phyloP scores from a whole-genome alignment of 106 monocot genomes.

The Dendrobium officinale region DNA sequence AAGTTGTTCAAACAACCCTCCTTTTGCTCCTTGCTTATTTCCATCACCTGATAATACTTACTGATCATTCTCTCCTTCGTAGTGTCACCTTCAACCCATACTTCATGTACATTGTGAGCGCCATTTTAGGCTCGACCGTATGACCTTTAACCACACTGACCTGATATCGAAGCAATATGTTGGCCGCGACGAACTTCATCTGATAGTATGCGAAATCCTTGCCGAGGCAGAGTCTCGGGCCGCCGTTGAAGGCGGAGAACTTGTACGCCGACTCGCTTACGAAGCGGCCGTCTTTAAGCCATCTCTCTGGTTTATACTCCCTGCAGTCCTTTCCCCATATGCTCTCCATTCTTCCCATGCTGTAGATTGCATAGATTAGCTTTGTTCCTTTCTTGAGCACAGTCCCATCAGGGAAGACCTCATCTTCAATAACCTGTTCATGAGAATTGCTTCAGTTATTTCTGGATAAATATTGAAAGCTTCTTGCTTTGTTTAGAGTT shows the following conservation, averaged over 20 bases:
- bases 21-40: background rate
- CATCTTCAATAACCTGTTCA: slow-evolving; percentile 21
- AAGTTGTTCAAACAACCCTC: background rate
- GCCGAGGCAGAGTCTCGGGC: slow-evolving; percentile 83
- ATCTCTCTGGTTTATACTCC: slow-evolving; percentile 75
- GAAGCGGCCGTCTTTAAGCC: slow-evolving; percentile 40
- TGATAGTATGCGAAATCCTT: slow-evolving; percentile 98
- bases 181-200: slow-evolving; percentile 74
- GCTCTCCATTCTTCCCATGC: slow-evolving; percentile 95
- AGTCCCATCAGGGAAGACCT: slow-evolving; percentile 67
- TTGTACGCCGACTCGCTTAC: slow-evolving; percentile 83
- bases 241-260: slow-evolving; percentile 97
- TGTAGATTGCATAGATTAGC: slow-evolving; percentile 76
- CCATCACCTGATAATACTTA: background rate
- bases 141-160: slow-evolving; percentile 61
- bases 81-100: slow-evolving; percentile 76
- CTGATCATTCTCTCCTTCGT: slow-evolving; percentile 20
- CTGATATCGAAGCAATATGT: slow-evolving; percentile 61
- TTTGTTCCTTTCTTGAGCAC: slow-evolving; percentile 76
- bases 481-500: too few relatives aligned
- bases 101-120: slow-evolving; percentile 95
- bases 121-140: slow-evolving; percentile 68
- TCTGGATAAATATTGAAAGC: too few relatives aligned
- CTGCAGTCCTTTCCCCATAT: slow-evolving; percentile 91
- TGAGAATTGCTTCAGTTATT: background rate